Evolutionary conservation across 1,284 basidiomycete genomes (phyloP).

Genomic region (Gymnopus androsaceus): DNA sequence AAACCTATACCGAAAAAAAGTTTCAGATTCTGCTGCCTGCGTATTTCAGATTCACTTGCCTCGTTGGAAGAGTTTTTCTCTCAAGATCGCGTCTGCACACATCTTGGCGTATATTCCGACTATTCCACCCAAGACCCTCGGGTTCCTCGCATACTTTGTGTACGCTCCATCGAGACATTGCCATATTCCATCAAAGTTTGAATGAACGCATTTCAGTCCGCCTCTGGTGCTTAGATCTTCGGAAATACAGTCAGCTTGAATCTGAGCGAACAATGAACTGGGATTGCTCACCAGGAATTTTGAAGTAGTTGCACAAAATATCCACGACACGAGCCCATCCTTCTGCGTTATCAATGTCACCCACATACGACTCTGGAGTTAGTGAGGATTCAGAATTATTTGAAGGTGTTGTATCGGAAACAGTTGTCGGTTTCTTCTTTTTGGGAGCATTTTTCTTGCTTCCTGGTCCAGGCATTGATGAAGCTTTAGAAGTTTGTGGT

Average conservation of each 20-base stretch:
- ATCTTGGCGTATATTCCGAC: slow-evolving; percentile 65
- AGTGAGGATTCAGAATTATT: too few species aligned
- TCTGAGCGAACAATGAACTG: neutral
- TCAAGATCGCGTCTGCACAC: slow-evolving; percentile 55
- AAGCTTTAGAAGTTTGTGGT: neutral
- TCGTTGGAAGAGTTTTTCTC: slow-evolving; percentile 37
- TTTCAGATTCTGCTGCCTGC: too few species aligned
- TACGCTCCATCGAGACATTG: slow-evolving; percentile 48
- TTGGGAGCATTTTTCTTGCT: slow-evolving; percentile 14
- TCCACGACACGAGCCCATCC: slow-evolving; percentile 50
- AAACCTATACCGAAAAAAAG: slow-evolving; percentile 47
- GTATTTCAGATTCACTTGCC: too few species aligned
- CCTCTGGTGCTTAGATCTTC: slow-evolving; percentile 55
- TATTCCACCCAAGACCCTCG: slow-evolving; percentile 52
- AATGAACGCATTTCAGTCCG: slow-evolving; percentile 63
- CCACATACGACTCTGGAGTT: slow-evolving; percentile 34
- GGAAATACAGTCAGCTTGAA: neutral
- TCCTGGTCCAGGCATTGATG: slow-evolving; percentile 20
- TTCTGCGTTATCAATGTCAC: slow-evolving; percentile 49
- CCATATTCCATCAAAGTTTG: slow-evolving; percentile 53
- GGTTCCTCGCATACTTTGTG: slow-evolving; percentile 36
- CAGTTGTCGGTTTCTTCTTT: neutral
- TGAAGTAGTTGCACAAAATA: slow-evolving; percentile 50
- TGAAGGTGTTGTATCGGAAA: too few species aligned
- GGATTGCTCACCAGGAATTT: slow-evolving; percentile 49